Evolutionary conservation across 768 basidiomycete genomes (phyloP), one percentile per base, ranked within the genome.

Genomic region (Clavulina sp.): DNA sequence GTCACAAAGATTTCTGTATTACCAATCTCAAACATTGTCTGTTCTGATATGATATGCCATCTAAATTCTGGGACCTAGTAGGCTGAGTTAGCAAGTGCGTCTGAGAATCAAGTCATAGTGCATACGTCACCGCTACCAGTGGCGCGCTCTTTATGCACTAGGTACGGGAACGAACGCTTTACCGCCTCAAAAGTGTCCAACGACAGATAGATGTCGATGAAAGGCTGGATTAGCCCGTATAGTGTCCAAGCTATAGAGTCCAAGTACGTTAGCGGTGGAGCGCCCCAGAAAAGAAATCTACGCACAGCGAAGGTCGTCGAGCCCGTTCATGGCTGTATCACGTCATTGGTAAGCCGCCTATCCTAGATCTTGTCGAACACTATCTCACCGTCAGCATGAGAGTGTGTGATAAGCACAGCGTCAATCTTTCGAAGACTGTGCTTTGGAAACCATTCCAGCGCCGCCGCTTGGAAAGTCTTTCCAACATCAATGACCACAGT

Each of bases 241-340:
- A 86, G 62, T 2, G 85, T 88, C 85, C 85, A 88, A 49, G 72
- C 84, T 84, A 57, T 26, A 28, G n/a, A n/a, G n/a, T n/a, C n/a
- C n/a, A 56, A 54, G 16, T 19, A 19, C n/a, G n/a, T n/a, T n/a
- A n/a, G n/a, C n/a, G n/a, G n/a, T n/a, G n/a, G 50, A 23, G 54
- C 48, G 36, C 49, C 48, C 31, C n/a, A n/a, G 50, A 48, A 24
- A 49, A 48, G 19, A 30, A 33, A 28, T 52, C 41, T 31, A 63
- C 69, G 52, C 55, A 80, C 84, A 81, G 69, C 88, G 71, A 33
- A 92, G 68, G 63, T 93, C 88, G 65, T 93, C 88, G 52, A 93
- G 64, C 2, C 89, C 89, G 59, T 88, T 87, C 69, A 87, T 84
- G 4, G 89, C 88, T 72, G 52, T 41, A n/a, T 46, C 32, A n/a